Percentiles rank a stretch among this genome's conserved stretches.
phyloP scores from a whole-genome alignment of 345 rosid species.

The Eucalyptus pauciflora region DNA sequence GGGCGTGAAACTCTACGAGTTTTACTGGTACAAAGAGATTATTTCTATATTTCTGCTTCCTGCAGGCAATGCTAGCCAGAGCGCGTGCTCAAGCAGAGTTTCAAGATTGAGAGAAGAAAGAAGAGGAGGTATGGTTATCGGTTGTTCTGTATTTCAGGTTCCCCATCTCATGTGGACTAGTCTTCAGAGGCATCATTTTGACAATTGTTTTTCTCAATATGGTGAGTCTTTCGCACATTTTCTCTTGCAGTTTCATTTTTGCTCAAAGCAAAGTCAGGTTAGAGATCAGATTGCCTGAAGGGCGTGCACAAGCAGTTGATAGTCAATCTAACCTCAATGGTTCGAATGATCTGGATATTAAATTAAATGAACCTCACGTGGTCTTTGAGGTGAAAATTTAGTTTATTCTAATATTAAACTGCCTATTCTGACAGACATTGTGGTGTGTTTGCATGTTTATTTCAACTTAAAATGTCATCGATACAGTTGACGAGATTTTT shows the following conservation, averaged over 20 bases:
- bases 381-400: slow-evolving; percentile 19
- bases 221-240: no score
- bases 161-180: no score
- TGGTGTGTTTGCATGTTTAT: no score
- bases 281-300: slow-evolving; percentile 74
- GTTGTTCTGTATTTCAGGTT: no score
- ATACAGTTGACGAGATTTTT: no score
- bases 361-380: slow-evolving; percentile 68
- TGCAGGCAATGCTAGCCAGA: slow-evolving; percentile 10
- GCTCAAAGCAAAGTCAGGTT: slow-evolving; percentile 95
- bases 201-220: no score
- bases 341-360: slow-evolving; percentile 71
- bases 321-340: slow-evolving; percentile 63
- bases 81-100: slow-evolving; percentile 92
- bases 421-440: no score
- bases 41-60: neutral
- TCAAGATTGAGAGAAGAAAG: slow-evolving; percentile 97
- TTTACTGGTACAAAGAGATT: neutral
- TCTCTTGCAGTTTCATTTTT: slow-evolving; percentile 52
- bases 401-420: no score
- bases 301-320: slow-evolving; percentile 78
- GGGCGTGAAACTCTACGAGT: neutral
- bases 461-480: no score
- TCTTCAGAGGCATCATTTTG: no score
- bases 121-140: slow-evolving; percentile 23